Evolutionary conservation across 768 basidiomycete species (phyloP), one percentile per base, ranked within the genome.

Genomic region (Basidioascus undulatus): DNA sequence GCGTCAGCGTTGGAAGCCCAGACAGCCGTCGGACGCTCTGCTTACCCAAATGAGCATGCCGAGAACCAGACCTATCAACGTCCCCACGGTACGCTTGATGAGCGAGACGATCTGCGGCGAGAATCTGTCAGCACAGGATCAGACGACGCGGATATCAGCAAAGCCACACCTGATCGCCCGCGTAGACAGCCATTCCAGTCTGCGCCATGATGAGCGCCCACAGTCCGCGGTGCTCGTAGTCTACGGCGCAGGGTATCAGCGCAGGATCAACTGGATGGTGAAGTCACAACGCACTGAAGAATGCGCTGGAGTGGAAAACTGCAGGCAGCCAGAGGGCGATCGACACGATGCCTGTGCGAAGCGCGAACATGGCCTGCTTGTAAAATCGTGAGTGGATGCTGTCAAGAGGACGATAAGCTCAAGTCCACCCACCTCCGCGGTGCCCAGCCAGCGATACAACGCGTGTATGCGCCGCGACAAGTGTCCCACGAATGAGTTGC

Each of bases 161-260:
- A n/a, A n/a, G n/a, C n/a, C n/a, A n/a, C n/a, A n/a, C n/a, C 50
- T 72, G 71, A 51, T 73, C 70, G 8, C 69, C 68, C 3, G 65
- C 62, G 48, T 64, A 71, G 27, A 71, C 62, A 35, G 65, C 69
- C 39, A 71, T 43, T 12, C 66, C 69, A 1, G 67, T 70, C 47
- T 72, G 71, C 0, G 67, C 65, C 67, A 70, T 71, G 49, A 72
- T 69, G 36, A 71, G 54, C 5, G 68, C 68, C 69, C 68, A 71
- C 4, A 70, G 39, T 5, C 65, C 65, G 42, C 64, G 65, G 39
- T 66, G 46, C 3, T 49, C 44, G 40, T 67, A 68, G 30, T 61
- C 60, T 47, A 64, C n/a, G n/a, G n/a, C n/a, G n/a, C n/a, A n/a
- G n/a, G n/a, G n/a, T n/a, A 65, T 24, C 56, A 18, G n/a, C 38